Conservation (phyloP, 768 basidiomycete genomes). For the Russula vinacea region DNA sequence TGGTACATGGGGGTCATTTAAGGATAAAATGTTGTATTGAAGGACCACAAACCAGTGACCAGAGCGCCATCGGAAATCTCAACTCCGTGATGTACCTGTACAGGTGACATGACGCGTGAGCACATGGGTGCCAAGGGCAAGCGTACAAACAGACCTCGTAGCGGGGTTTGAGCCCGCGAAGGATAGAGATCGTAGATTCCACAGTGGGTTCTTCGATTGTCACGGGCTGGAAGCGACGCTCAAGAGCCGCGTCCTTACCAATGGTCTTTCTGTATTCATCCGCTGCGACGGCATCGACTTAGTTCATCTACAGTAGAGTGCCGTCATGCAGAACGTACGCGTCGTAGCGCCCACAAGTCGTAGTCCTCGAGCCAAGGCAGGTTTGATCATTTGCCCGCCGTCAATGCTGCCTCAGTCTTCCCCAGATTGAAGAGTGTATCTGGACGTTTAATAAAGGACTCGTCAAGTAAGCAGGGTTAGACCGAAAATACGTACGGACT, state of each 20-base stretch:
- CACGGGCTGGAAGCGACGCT: conserved; percentile 88
- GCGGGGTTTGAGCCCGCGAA: conserved; percentile 77
- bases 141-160: conserved; percentile 55
- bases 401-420: conserved; percentile 88
- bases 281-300: conserved; percentile 40
- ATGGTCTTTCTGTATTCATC: conserved; percentile 92
- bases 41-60: conserved; percentile 60
- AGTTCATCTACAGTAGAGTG: background rate
- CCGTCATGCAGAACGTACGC: conserved; percentile 45
- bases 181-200: conserved; percentile 78
- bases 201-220: conserved; percentile 86
- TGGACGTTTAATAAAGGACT: conserved; percentile 31
- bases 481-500: conserved; percentile 60
- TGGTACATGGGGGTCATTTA: conserved; percentile 30
- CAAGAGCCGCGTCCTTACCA: conserved; percentile 86
- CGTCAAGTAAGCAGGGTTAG: background rate
- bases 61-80: conserved; percentile 86
- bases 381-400: conserved; percentile 92
- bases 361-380: conserved; percentile 80
- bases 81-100: conserved; percentile 75
- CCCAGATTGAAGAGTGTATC: conserved; percentile 84
- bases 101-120: background rate
- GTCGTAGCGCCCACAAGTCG: conserved; percentile 91
- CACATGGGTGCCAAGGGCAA: background rate
- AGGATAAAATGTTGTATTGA: background rate